phyloP scores from a whole-genome alignment of 768 basidiomycete species.

The Suillus occidentalis region DNA sequence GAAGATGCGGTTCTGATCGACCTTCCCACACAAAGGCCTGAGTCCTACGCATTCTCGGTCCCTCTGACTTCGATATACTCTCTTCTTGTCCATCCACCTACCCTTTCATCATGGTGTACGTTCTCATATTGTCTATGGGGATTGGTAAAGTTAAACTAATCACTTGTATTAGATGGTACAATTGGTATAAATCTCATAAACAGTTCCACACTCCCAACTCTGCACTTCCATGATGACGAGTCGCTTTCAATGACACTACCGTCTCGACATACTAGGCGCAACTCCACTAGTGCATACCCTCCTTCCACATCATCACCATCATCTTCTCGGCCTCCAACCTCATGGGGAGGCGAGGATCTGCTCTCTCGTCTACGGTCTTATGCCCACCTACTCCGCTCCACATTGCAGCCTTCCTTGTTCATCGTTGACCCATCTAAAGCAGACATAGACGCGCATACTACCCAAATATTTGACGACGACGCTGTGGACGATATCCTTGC shows the following conservation, averaged over 20 bases:
- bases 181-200: slow-evolving; percentile 87
- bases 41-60: slow-evolving; percentile 96
- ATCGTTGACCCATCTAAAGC: slow-evolving; percentile 89
- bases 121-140: slow-evolving; percentile 17
- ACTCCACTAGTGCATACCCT: slow-evolving; percentile 55
- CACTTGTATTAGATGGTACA: slow-evolving; percentile 63
- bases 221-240: slow-evolving; percentile 98
- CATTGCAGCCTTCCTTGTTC: slow-evolving; percentile 81
- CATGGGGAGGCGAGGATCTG: slow-evolving; percentile 89
- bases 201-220: slow-evolving; percentile 81
- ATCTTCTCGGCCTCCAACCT: slow-evolving; percentile 42
- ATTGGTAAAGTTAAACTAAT: not conserved
- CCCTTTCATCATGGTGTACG: slow-evolving; percentile 82
- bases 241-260: slow-evolving; percentile 71
- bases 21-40: slow-evolving; percentile 77
- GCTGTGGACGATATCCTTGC: slow-evolving; percentile 87
- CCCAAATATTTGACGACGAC: slow-evolving; percentile 78
- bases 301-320: slow-evolving; percentile 56
- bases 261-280: slow-evolving; percentile 37
- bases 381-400: slow-evolving; percentile 81
- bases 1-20: slow-evolving; percentile 85
- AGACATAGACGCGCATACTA: slow-evolving; percentile 93
- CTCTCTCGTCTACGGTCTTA: slow-evolving; percentile 74
- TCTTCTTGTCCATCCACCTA: slow-evolving; percentile 80
- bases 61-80: slow-evolving; percentile 89